These are phyloP conservation scores for Penicillium expansum DNA, from an alignment of 2,329 filamentous ascomycete species.

Conservation along the genomic window DNA sequence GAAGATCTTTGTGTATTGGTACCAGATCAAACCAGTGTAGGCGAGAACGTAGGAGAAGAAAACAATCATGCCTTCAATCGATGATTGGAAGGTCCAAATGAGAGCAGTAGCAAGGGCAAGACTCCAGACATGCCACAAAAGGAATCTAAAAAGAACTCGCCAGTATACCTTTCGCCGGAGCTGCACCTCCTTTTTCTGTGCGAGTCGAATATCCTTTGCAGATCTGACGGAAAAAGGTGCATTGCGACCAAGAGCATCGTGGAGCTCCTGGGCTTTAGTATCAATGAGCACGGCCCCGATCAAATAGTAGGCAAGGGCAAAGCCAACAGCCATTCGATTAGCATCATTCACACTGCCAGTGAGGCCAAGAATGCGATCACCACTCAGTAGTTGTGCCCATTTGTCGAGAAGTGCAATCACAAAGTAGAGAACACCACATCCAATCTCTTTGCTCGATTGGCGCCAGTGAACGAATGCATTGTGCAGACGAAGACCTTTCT, in stretches of 20 bases:
- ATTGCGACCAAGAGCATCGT: constrained; percentile 45
- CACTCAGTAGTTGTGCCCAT: constrained; percentile 52
- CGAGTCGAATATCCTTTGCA: constrained; percentile 43
- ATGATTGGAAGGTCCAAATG: constrained; percentile 53
- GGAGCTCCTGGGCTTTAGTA: constrained; percentile 53
- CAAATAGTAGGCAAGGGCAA: constrained; percentile 58
- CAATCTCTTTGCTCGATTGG: constrained; percentile 55
- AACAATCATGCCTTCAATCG: constrained; percentile 45
- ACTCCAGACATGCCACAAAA: constrained; percentile 54
- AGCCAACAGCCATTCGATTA: constrained; percentile 51
- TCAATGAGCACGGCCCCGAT: constrained; percentile 58
- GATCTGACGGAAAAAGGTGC: constrained; percentile 42
- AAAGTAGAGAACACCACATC: constrained; percentile 55
- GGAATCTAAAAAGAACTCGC: constrained; percentile 49
- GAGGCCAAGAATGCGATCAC: constrained; percentile 44
- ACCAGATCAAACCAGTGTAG: constrained; percentile 54
- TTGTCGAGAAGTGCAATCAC: constrained; percentile 56
- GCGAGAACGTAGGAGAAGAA: constrained; percentile 51
- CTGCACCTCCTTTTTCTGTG: constrained; percentile 46
- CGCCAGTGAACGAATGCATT: constrained; percentile 59
- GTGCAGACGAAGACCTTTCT: constrained; percentile 56
- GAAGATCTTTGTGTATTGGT: constrained; percentile 55
- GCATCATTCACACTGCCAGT: constrained; percentile 34
- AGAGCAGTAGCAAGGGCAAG: constrained; percentile 50
- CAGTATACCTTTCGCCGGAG: constrained; percentile 52